These are phyloP conservation scores for Allantophomopsis lycopodina DNA, from an alignment of 2,329 filamentous ascomycete genomes.

Conservation along the genomic window DNA sequence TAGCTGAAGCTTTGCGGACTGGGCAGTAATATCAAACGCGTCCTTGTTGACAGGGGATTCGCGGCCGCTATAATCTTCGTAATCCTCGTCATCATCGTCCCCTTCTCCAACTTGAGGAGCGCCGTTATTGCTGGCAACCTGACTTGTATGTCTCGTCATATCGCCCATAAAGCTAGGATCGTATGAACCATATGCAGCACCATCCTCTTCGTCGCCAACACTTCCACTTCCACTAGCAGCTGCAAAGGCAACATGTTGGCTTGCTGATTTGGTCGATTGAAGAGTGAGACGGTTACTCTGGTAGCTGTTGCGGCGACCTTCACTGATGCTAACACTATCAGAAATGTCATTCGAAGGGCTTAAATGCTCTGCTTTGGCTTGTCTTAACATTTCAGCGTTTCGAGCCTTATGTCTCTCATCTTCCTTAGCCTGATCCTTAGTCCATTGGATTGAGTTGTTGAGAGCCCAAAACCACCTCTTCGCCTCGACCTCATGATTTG, in stretches of 20 bases:
- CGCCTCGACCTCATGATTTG: constrained; percentile 94
- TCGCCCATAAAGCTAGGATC: constrained; percentile 37
- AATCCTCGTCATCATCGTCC: constrained; percentile 60
- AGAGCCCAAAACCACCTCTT: constrained; percentile 99
- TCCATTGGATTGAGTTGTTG: constrained; percentile 97
- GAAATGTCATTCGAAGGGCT: constrained; percentile 10
- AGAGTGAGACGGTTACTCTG: constrained; percentile 16
- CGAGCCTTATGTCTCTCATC: constrained; percentile 66
- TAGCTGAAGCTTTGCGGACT: constrained; percentile 84
- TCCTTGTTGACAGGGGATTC: constrained; percentile 74
- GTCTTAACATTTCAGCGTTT: constrained; percentile 61
- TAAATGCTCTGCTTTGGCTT: constrained; percentile 52
- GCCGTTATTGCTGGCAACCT: constrained; percentile 8
- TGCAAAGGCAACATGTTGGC: constrained; percentile 14
- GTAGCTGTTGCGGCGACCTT: constrained; percentile 31
- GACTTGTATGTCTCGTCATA: constrained; percentile 7
- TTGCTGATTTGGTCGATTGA: constrained; percentile 9
- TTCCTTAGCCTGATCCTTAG: constrained; percentile 90
- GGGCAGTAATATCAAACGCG: constrained; percentile 91
- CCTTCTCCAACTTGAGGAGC: constrained; percentile 29
- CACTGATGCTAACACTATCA: constrained; percentile 10
- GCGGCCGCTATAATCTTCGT: constrained; percentile 66
- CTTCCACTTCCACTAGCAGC: constrained; percentile 20
- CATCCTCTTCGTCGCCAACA: constrained; percentile 35
- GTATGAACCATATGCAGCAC: constrained; percentile 35